phyloP scores from a whole-genome alignment of 1,284 basidiomycete genomes.

The Marasmius oreades region DNA sequence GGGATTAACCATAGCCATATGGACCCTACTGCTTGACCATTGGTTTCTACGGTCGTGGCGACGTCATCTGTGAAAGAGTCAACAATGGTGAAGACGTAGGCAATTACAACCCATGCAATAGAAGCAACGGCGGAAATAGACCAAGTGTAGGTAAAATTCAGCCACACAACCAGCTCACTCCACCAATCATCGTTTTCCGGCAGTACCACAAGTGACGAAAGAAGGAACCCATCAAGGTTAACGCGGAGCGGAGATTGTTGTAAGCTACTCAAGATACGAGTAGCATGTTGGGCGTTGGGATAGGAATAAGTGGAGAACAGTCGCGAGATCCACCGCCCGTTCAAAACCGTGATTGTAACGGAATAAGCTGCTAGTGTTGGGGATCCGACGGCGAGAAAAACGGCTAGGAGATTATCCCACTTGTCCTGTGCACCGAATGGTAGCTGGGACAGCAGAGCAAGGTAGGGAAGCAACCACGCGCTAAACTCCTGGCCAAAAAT shows the following conservation, averaged over 20 bases:
- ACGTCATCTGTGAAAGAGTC: constrained; percentile 30
- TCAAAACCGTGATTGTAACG: constrained; percentile 28
- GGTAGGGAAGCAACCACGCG: constrained; percentile 42
- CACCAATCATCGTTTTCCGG: constrained; percentile 31
- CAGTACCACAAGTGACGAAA: constrained; percentile 27
- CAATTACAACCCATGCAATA: constrained; percentile 39
- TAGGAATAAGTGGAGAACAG: constrained; percentile 20
- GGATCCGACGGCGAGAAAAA: constrained; percentile 28
- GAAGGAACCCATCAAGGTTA: constrained; percentile 17
- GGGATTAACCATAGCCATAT: constrained; percentile 41
- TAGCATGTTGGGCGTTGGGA: constrained; percentile 17
- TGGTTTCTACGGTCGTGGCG: constrained; percentile 20
- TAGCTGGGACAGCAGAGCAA: constrained; percentile 40
- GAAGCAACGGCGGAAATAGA: constrained; percentile 36
- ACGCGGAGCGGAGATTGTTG: constrained; percentile 30
- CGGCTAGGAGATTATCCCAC: constrained; percentile 28
- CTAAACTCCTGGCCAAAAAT: constrained; percentile 37
- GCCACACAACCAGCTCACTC: constrained; percentile 19
- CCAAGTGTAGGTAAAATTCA: constrained; percentile 23
- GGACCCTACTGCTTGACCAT: constrained; percentile 34
- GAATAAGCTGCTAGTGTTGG: constrained; percentile 30
- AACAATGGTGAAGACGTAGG: constrained; percentile 37
- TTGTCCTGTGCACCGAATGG: constrained; percentile 27
- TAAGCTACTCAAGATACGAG: constrained; percentile 20
- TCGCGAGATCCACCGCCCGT: constrained; percentile 24